These are phyloP conservation scores for Yamadazyma ubonensis DNA, from an alignment of 805 yeast species.

Conservation along the genomic window DNA sequence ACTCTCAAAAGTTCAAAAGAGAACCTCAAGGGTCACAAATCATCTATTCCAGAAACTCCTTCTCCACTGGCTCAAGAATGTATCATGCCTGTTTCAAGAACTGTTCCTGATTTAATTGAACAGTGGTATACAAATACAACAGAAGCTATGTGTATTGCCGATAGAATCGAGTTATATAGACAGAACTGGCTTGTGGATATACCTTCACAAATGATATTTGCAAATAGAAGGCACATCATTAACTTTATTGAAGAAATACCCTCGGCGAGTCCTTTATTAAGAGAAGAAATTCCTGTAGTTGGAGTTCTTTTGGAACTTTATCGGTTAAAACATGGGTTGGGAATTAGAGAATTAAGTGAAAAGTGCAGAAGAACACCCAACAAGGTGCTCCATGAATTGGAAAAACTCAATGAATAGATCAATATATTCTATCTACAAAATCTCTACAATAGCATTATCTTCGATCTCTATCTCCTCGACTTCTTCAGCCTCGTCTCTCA, in stretches of 20 bases:
- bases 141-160: not conserved
- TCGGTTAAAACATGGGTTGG: no score
- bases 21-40: no score
- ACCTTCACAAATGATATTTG: not conserved
- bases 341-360: no score
- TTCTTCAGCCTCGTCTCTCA: conserved; percentile 76
- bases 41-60: not conserved
- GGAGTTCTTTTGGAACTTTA: no score
- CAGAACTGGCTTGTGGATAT: not conserved
- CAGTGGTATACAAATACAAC: not conserved
- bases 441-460: conserved; percentile 50
- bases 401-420: no score
- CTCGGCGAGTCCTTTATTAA: not conserved
- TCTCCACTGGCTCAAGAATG: not conserved
- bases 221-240: not conserved
- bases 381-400: no score
- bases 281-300: no score
- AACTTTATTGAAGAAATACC: not conserved
- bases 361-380: no score
- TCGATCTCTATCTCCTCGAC: conserved; percentile 31
- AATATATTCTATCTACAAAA: no score
- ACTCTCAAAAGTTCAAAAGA: no score
- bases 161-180: not conserved
- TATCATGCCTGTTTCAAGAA: no score
- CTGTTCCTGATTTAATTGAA: not conserved